Evolutionary conservation across 345 rosid genomes (phyloP).

Genomic region (Citrus sp.): DNA sequence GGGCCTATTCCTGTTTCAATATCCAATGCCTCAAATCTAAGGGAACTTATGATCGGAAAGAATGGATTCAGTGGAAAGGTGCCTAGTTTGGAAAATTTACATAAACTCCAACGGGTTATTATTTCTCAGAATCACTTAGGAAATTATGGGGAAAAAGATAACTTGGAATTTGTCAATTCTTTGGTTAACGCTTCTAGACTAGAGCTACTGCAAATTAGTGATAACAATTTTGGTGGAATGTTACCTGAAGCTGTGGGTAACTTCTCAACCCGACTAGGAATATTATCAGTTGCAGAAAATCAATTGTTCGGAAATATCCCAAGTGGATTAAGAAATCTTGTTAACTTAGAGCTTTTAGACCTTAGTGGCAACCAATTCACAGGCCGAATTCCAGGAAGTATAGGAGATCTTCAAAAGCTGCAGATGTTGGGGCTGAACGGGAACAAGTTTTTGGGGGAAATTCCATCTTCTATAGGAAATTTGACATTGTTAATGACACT

Average conservation of each 20-base stretch:
- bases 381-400: neutral
- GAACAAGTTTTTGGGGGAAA: neutral
- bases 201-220: rapidly evolving
- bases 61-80: conserved; percentile 8
- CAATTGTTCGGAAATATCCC: neutral
- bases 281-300: neutral
- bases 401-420: conserved; percentile 5
- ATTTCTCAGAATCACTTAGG: neutral
- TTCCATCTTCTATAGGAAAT: conserved; percentile 20
- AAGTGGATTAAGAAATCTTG: neutral
- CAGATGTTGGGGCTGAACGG: rapidly evolving
- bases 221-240: neutral
- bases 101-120: neutral
- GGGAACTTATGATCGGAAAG: rapidly evolving
- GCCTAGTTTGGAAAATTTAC: neutral
- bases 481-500: neutral
- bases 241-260: conserved; percentile 3
- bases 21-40: conserved; percentile 17
- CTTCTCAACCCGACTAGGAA: neutral
- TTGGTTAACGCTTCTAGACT: neutral
- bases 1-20: conserved; percentile 10
- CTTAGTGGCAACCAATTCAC: neutral
- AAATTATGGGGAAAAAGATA: neutral
- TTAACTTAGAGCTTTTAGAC: neutral
- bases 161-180: neutral